Conservation (phyloP, 495 filamentous ascomycete species). For the Lasiosphaeriaceae sp. region DNA sequence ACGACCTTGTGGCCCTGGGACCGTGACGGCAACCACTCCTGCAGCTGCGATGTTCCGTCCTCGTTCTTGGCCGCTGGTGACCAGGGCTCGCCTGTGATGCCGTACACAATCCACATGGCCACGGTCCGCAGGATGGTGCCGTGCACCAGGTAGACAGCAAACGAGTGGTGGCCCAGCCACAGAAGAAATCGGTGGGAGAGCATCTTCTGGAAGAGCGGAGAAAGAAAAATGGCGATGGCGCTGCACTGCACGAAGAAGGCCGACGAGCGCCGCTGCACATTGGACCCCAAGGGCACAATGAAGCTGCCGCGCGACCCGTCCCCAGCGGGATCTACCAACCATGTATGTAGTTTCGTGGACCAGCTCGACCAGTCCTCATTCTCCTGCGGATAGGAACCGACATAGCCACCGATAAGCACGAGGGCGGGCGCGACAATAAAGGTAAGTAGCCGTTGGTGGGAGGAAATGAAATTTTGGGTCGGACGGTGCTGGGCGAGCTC, state of each 20-base stretch:
- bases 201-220: conserved; percentile 49
- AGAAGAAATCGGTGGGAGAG: conserved; percentile 55
- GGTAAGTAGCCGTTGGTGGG: conserved; percentile 42
- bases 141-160: conserved; percentile 65
- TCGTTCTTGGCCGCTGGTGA: conserved; percentile 31
- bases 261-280: conserved; percentile 46
- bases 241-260: conserved; percentile 54
- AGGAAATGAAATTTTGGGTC: conserved; percentile 48
- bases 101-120: conserved; percentile 61
- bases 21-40: conserved; percentile 34
- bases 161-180: conserved; percentile 64
- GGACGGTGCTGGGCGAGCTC: conserved; percentile 54
- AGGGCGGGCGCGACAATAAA: conserved; percentile 45
- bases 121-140: conserved; percentile 60
- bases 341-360: conserved; percentile 47
- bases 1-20: conserved; percentile 30
- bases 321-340: conserved; percentile 18
- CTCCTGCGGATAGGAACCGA: conserved; percentile 59
- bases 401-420: conserved; percentile 45
- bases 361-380: conserved; percentile 55
- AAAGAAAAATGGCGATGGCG: conserved; percentile 53
- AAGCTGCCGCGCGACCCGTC: conserved; percentile 35
- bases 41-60: conserved; percentile 25
- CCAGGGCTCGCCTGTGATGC: conserved; percentile 48
- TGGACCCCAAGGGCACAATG: conserved; percentile 53